Percentiles rank a stretch among this genome's conserved stretches.
Conservation (phyloP, 306 rosid species). For the Senna siamea region DNA sequence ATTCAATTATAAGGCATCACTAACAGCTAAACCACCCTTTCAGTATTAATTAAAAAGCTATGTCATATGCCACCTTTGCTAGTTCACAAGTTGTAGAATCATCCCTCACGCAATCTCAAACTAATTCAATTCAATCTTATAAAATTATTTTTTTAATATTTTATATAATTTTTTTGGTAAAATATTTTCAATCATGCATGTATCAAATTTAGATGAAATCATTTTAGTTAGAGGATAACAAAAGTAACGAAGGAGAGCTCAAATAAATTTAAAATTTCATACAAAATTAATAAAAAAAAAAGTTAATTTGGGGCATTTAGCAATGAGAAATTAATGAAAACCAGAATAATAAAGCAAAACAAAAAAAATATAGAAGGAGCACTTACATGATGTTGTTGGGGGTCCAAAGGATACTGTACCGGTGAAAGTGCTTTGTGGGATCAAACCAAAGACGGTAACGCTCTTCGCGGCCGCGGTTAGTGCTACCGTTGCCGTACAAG, state of each 20-base stretch:
- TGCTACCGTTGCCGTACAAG: constrained; percentile 96
- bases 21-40: background rate
- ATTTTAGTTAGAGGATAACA: too few relatives aligned
- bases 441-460: constrained; percentile 95
- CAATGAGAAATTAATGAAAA: too few relatives aligned
- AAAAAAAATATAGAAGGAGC: too few relatives aligned
- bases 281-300: too few relatives aligned
- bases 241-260: too few relatives aligned
- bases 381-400: background rate
- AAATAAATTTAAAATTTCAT: too few relatives aligned
- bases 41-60: background rate
- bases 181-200: too few relatives aligned
- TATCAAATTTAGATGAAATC: too few relatives aligned
- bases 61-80: constrained; percentile 1
- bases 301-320: too few relatives aligned
- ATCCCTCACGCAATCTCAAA: background rate
- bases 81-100: background rate
- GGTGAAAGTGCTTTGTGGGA: constrained; percentile 86
- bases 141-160: too few relatives aligned
- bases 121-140: too few relatives aligned
- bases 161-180: too few relatives aligned
- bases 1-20: background rate
- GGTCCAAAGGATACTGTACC: constrained; percentile 87
- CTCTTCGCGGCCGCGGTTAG: constrained; percentile 86
- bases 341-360: background rate